Percentiles rank a stretch among this genome's conserved stretches.
phyloP scores from a whole-genome alignment of 208 protist species.

The Crithidia fasciculata region DNA sequence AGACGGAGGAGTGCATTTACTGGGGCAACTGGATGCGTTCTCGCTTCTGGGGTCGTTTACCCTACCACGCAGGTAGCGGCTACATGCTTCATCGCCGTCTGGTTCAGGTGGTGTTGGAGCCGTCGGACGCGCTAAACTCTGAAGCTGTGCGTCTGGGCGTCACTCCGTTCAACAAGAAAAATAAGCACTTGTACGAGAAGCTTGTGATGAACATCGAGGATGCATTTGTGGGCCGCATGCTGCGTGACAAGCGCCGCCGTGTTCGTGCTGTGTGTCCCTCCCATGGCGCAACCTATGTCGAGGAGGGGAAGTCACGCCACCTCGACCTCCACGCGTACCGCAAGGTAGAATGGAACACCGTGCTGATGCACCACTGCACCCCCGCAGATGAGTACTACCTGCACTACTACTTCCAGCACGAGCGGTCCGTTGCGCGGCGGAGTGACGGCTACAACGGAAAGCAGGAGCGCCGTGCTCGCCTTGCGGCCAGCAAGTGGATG shows the following conservation, averaged over 20 bases:
- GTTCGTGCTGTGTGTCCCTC: not conserved
- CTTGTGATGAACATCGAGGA: constrained; percentile 4
- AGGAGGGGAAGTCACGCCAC: not conserved
- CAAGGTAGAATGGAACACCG: not conserved
- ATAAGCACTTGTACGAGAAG: not conserved
- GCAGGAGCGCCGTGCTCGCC: not conserved
- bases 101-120: not conserved
- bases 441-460: no score
- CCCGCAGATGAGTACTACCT: constrained; percentile 15
- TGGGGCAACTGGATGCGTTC: not conserved
- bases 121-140: not conserved
- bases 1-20: constrained; percentile 13
- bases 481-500: not conserved
- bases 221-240: constrained; percentile 4
- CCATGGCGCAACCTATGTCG: not conserved
- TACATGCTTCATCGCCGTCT: constrained; percentile 6
- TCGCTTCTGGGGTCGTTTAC: not conserved
- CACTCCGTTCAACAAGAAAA: not conserved
- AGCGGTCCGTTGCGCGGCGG: not conserved
- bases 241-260: not conserved
- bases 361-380: constrained; percentile 14
- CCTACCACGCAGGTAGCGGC: not conserved
- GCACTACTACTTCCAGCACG: constrained; percentile 25
- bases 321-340: not conserved
- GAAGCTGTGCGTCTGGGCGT: not conserved